These are phyloP conservation scores for Aspergillus incahuasiensis DNA, from an alignment of 495 filamentous ascomycete genomes.

Conservation along the genomic window DNA sequence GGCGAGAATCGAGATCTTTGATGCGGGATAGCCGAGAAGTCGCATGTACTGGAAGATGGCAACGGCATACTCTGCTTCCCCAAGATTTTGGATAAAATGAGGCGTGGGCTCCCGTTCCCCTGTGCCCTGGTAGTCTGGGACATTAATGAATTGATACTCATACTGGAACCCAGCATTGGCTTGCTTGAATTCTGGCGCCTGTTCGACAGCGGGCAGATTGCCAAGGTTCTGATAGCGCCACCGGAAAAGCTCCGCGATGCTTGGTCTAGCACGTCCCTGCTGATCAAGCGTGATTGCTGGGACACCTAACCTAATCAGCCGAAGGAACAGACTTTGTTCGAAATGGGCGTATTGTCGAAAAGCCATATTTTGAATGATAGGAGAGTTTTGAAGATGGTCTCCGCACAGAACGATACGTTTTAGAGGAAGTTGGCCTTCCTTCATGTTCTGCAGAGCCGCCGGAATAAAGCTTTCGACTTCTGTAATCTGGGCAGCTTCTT, in stretches of 20 bases:
- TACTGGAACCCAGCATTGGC: conserved; percentile 91
- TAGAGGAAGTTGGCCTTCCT: conserved; percentile 65
- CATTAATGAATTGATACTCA: conserved; percentile 96
- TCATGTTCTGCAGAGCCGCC: conserved; percentile 75
- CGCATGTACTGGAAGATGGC: conserved; percentile 98
- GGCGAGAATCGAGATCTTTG: conserved; percentile 83
- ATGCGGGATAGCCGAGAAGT: conserved; percentile 88
- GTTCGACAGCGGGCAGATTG: conserved; percentile 70
- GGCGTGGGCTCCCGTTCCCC: conserved; percentile 91
- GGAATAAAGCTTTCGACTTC: conserved; percentile 98
- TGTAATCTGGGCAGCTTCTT: conserved; percentile 97
- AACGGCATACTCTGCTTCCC: conserved; percentile 94
- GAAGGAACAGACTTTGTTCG: conserved; percentile 90
- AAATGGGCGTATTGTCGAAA: conserved; percentile 94
- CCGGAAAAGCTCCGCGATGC: conserved; percentile 82
- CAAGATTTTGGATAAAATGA: conserved; percentile 95
- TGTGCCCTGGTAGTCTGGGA: conserved; percentile 85
- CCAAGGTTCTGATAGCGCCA: conserved; percentile 87
- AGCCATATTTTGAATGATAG: conserved; percentile 92
- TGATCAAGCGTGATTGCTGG: conserved; percentile 86
- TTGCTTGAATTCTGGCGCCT: conserved; percentile 62
- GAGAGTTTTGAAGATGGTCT: conserved; percentile 95
- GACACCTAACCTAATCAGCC: conserved; percentile 83
- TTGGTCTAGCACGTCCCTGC: conserved; percentile 83
- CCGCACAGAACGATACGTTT: conserved; percentile 90